Evolutionary conservation across 2,329 filamentous ascomycete genomes (phyloP), one percentile per base, ranked within the genome.

Genomic region (Alternaria rosae): DNA sequence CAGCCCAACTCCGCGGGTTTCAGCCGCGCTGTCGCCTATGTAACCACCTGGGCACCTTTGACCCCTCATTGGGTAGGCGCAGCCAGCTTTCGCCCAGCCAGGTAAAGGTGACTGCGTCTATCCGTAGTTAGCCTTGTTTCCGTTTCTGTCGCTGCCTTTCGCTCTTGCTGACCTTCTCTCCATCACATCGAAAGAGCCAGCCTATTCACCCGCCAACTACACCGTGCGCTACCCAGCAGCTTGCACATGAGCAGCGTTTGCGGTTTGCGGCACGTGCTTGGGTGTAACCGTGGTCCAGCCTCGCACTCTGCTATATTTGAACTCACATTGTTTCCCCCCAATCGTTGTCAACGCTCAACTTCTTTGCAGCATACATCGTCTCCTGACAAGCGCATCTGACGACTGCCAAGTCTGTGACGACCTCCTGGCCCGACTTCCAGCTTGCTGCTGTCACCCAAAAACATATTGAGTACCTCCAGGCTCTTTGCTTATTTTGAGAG

Each of bases 21-120:
- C 44, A 47, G 44, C 47, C 47, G 47, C 47, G 4, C 35, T 53
- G 28, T 50, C 57, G 51, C 43, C 53, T 59, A 25, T 59, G 51
- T 55, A 20, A 35, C n/a, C n/a, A n/a, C n/a, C n/a, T n/a, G n/a
- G n/a, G n/a, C 51, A 9, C 35, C 35, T 17, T 8, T 17, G 30
- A 51, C 28, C 15, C 43, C 32, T 20, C 15, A 55, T 59, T 59
- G 51, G 57, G 44, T 23, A 48, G 35, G 20, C 50, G 32, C 51
- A 11, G 5, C 35, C 35, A 32, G 12, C 30, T 13, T 10, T 38
- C 15, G 0, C 15, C 35, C 35, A 38, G 35, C 15, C 35, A 38
- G 17, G 35, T 38, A 38, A 38, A 38, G 35, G 35, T 38, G 35
- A 13, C 53, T 48, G 43, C 30, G 23, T 35, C n/a, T 58, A 47